Evolutionary conservation across 2,329 filamentous ascomycete genomes (phyloP), one percentile per base, ranked within the genome.

Genomic region (Colletotrichum sp.): DNA sequence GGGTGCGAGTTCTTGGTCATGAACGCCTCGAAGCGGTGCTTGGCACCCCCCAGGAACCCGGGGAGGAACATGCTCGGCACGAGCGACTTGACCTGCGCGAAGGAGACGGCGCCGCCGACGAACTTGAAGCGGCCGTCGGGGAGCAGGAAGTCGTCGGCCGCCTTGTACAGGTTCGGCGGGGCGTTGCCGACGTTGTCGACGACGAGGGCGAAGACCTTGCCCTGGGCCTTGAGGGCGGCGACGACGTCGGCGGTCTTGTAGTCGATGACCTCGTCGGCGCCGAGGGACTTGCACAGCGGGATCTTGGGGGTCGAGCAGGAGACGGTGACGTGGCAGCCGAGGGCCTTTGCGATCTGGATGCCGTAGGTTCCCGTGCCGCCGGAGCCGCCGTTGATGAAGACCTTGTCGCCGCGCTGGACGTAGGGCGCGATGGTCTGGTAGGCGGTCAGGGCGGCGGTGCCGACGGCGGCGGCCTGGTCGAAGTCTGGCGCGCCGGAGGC

Each of bases 321-420:
- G 0, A 88, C 87, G 0, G 90, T 92, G 18, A 94, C 92, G 71
- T 90, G 86, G 71, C 90, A 92, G 1, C 92, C 92, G 6, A 92
- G 78, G 0, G 86, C 84, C 80, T 94, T 94, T 9, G 91, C 92
- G 28, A 94, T 88, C 80, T 94, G 93, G 63, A 94, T 91, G 0
- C 87, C 89, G 76, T 88, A 93, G 0, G 89, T 87, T 2, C 93
- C 93, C 2, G 88, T 89, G 1, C 93, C 93, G 3, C 93, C 93
- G 0, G 89, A 91, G 0, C 92, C 92, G 8, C 92, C 92, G 75
- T 94, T 94, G 81, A 94, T 89, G 75, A 94, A 92, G 15, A 94
- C 86, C 79, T 87, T 89, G 68, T 90, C 87, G n/a, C 91, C 91
- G 6, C 82, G 76, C 67, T 86, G 86, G 72, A 90, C 86, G 72